Evolutionary conservation across 148 eudicot genomes (phyloP), one percentile per base, ranked within the genome.

Genomic region (Pouteria glomerata): DNA sequence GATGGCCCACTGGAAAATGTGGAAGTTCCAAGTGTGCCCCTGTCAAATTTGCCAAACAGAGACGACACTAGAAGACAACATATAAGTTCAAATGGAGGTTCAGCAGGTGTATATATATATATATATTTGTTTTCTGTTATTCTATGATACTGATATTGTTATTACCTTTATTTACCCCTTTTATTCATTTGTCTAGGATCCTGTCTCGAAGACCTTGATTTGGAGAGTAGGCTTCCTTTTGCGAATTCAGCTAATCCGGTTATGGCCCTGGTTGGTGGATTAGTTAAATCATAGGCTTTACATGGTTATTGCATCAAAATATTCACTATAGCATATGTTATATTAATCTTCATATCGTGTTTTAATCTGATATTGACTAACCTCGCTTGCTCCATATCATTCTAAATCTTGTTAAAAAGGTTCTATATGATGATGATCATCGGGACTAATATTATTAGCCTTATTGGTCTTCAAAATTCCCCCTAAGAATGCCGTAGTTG

Each of bases 161-260:
- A 47, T 55, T 8, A 71, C 18, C 30, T 26, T 27, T 30, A 62
- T 69, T 58, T 71, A 24, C 50, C 21, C 41, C 34, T 66, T 39
- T 56, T 42, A 72, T 71, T 76, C 51, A 41, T 72, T 84, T 27
- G 26, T 82, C 4, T 77, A 93, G 98, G 90, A 60, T 58, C 75
- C 65, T 59, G 68, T 53, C 61, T 65, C 55, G 81, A 79, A 68
- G 92, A 76, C 59, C 79, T 79, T 75, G 85, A 80, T 71, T 48
- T 79, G 34, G 92, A 89, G 72, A 80, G 65, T 56, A 75, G 83
- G 67, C 82, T 93, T 77, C 98, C 98, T 60, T 93, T 93, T 74
- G 79, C 82, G 63, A 79, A 86, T 70, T 87, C 90, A 71, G 94
- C 82, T 73, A 93, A 93, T 81, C 98, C 98, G 11, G 97, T 93